Evolutionary conservation across 305 asterid species (phyloP), one percentile per base, ranked within the genome.

Genomic region (Solanum hybrid): DNA sequence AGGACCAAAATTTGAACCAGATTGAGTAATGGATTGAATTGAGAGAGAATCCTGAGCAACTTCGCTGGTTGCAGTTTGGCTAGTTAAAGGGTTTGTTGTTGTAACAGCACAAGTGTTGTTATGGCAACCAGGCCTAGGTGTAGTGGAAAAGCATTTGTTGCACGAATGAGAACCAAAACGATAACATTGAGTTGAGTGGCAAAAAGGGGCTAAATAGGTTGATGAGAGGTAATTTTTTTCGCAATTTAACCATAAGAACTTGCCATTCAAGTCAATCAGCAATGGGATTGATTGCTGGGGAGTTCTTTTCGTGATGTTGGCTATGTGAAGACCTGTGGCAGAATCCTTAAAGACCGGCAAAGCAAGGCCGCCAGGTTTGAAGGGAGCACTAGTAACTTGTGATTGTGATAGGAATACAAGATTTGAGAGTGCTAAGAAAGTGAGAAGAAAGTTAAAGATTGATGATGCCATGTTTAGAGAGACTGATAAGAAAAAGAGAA

Each of bases 31-130:
- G 5, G 93, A 64, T 26, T 14, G 94, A 20, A 94, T 87, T 0
- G 94, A 91, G 13, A 94, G 86, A 8, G 89, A 88, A 74, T 95
- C 97, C n/a, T 88, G 88, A 6, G 94, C 93, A 11, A 95, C 82
- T 82, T 95, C 94, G 6, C 91, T 89, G 3, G 91, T 67, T 4
- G 87, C 82, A 26, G 89, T 84, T 67, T 82, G 86, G 18, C 31
- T 83, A 3, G 95, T 93, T 10, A 94, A 42, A 1, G 97, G 96
- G 42, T 95, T 94, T 10, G 91, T 90, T 1, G 89, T 69, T 2
- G 90, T 31, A 3, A 94, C 94, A 20, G 92, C 95, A 24, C 95
- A 95, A 3, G 95, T 90, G 37, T 93, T 93, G 94, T 95, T 94
- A 73, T 94, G 96, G 91, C 97, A 94, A 6, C 95, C 95, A 1